Percentiles rank a stretch among this genome's conserved stretches.
Conservation (phyloP, 2,329 filamentous ascomycete species). For the Colletotrichum aenigma region DNA sequence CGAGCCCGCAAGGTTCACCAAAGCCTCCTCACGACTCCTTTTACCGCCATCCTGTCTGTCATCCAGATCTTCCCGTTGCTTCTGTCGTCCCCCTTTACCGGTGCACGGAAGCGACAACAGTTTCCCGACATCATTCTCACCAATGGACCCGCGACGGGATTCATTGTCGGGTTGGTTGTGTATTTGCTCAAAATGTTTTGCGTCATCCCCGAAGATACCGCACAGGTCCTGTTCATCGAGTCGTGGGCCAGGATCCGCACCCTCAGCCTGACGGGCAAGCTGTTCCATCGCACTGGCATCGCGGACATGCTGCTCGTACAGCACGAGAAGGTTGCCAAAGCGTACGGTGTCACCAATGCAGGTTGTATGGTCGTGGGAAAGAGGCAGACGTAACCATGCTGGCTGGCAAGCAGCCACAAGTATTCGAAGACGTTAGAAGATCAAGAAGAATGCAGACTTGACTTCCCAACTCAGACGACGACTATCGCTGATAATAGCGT, state of each 20-base stretch:
- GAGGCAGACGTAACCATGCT: neutral
- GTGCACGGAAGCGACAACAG: slow-evolving; percentile 24
- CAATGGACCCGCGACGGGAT: slow-evolving; percentile 88
- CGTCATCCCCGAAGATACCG: slow-evolving; percentile 53
- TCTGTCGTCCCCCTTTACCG: slow-evolving; percentile 32
- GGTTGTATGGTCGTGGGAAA: slow-evolving; percentile 38
- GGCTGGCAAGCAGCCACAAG: neutral
- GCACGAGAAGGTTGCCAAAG: slow-evolving; percentile 68
- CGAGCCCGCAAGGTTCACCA: slow-evolving; percentile 86
- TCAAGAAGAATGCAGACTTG: neutral
- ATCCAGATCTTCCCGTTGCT: slow-evolving; percentile 65
- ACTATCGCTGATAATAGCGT: neutral
- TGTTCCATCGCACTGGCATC: slow-evolving; percentile 67
- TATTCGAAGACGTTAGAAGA: neutral
- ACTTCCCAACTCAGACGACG: neutral
- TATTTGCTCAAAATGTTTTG: slow-evolving; percentile 51
- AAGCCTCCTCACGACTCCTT: slow-evolving; percentile 72
- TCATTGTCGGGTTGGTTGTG: slow-evolving; percentile 68
- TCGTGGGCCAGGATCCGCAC: slow-evolving; percentile 87
- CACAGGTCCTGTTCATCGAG: slow-evolving; percentile 86
- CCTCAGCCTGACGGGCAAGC: slow-evolving; percentile 82
- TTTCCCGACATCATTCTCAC: slow-evolving; percentile 80
- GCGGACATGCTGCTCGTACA: slow-evolving; percentile 85
- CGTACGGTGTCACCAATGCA: slow-evolving; percentile 41
- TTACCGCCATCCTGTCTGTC: slow-evolving; percentile 71